phyloP scores from a whole-genome alignment of 495 filamentous ascomycete genomes.

The Extremus antarcticus region DNA sequence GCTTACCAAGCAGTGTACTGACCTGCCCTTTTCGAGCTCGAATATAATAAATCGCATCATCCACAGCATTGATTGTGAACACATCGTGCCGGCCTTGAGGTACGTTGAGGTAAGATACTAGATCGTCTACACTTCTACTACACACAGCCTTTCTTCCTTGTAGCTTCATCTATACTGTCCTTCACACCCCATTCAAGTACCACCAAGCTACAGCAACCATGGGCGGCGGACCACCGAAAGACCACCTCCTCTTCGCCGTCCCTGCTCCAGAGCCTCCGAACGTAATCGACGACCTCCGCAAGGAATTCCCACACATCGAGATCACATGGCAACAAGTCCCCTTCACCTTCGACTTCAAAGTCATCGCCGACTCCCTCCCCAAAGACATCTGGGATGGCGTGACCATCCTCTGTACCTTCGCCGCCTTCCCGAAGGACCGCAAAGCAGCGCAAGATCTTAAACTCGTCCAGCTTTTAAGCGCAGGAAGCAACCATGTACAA shows the following conservation, averaged over 20 bases:
- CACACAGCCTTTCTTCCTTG: too few relatives aligned
- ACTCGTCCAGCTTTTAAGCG: conserved; percentile 63
- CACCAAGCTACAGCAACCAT: not conserved
- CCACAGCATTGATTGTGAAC: too few relatives aligned
- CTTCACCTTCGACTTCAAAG: not conserved
- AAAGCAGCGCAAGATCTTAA: conserved; percentile 47
- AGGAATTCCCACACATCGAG: conserved; percentile 42
- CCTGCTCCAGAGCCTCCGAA: conserved; percentile 33
- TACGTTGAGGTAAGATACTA: too few relatives aligned
- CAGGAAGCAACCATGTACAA: conserved; percentile 60
- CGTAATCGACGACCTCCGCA: conserved; percentile 34
- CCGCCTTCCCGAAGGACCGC: conserved; percentile 39
- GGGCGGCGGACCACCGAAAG: conserved; percentile 22
- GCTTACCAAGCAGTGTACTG: too few relatives aligned
- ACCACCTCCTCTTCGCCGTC: conserved; percentile 37
- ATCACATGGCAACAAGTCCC: conserved; percentile 28
- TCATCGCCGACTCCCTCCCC: not conserved
- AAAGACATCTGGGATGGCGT: conserved; percentile 46
- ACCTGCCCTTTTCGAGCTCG: too few relatives aligned
- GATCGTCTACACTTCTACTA: too few relatives aligned
- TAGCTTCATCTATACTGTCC: too few relatives aligned
- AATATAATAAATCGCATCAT: too few relatives aligned
- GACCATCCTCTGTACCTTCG: conserved; percentile 54
- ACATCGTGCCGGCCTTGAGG: too few relatives aligned
- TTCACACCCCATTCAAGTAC: not conserved